Conservation (phyloP, 208 protist species). For the Crithidia sp. region DNA sequence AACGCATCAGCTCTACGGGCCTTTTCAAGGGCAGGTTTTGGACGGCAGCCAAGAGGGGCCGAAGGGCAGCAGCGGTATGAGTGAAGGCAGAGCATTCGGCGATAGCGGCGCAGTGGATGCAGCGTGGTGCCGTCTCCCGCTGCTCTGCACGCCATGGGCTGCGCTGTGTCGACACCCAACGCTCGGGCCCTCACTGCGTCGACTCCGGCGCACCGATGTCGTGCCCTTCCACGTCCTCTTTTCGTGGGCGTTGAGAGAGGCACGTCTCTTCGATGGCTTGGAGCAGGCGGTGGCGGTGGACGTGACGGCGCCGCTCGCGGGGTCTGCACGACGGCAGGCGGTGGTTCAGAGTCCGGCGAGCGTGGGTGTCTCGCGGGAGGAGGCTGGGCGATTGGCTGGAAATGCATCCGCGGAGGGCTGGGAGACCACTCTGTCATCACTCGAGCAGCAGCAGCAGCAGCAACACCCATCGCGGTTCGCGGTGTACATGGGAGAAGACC, state of each 20-base stretch:
- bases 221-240: constrained; percentile 66
- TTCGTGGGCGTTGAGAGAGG: constrained; percentile 43
- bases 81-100: neutral
- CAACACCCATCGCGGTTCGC: neutral
- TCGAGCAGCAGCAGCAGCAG: neutral
- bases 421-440: too few species aligned
- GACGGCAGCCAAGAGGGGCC: neutral
- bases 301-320: constrained; percentile 38
- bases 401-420: too few species aligned
- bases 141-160: constrained; percentile 44
- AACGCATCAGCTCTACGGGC: constrained; percentile 36
- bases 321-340: constrained; percentile 13
- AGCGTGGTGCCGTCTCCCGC: constrained; percentile 45
- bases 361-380: constrained; percentile 20
- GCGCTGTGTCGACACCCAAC: constrained; percentile 26
- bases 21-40: constrained; percentile 1
- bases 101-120: neutral
- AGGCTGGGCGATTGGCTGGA: constrained; percentile 1
- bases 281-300: constrained; percentile 51
- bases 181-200: constrained; percentile 28
- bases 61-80: neutral
- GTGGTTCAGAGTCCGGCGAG: constrained; percentile 11
- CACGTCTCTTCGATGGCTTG: constrained; percentile 30
- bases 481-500: constrained; percentile 26
- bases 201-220: constrained; percentile 36